These are phyloP conservation scores for Aureobasidium sp. DNA, from an alignment of 2,329 filamentous ascomycete genomes.

Conservation along the genomic window DNA sequence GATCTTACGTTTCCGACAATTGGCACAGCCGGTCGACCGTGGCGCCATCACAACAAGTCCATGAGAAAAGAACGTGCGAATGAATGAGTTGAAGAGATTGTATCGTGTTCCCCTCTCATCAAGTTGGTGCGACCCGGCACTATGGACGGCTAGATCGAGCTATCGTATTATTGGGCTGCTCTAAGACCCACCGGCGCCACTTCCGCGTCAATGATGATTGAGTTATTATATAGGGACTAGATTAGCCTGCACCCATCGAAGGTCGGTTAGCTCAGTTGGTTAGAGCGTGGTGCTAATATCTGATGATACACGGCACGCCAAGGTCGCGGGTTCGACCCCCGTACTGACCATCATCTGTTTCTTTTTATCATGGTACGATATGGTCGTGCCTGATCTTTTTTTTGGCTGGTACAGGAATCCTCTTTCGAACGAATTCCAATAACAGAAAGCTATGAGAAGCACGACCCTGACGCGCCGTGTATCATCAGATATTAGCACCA, in stretches of 20 bases:
- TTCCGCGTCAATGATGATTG: too few relatives aligned
- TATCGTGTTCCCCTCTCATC: neutral
- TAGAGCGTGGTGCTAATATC: constrained; percentile 5
- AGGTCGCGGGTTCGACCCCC: constrained; percentile 5
- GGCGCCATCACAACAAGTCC: constrained; percentile 22
- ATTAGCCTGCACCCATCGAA: neutral
- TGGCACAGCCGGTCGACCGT: constrained; percentile 26
- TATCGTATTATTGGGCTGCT: neutral
- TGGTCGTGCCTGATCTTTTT: neutral
- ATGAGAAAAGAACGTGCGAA: neutral
- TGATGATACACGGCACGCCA: neutral
- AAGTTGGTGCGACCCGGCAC: neutral
- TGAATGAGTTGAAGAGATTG: neutral
- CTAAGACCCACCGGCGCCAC: neutral
- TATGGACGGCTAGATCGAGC: neutral
- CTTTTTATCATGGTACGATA: too few relatives aligned
- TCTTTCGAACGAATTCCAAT: too few relatives aligned
- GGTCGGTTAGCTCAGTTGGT: constrained; percentile 4
- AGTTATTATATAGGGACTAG: too few relatives aligned
- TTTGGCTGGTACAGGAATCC: too few relatives aligned
- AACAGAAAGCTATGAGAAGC: too few relatives aligned
- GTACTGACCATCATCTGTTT: neutral
- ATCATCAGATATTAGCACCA: neutral
- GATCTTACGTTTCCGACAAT: constrained; percentile 28
- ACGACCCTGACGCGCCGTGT: neutral